Evolutionary conservation across 2,329 filamentous ascomycete genomes (phyloP), one percentile per base, ranked within the genome.

Genomic region (Chalara sp.): DNA sequence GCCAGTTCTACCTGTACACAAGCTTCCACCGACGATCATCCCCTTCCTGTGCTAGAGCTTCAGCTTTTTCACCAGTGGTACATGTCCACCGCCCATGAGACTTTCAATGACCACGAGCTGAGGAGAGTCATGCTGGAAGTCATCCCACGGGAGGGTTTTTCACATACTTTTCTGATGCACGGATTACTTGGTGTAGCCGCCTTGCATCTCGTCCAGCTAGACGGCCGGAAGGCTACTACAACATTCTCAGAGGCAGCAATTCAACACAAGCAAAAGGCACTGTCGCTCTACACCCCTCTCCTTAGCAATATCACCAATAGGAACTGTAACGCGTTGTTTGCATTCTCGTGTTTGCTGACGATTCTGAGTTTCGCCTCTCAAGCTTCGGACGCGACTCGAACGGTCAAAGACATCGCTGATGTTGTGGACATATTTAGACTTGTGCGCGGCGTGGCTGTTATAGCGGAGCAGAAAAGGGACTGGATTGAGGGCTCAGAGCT

Each of bases 401-500:
- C 33, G 28, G 46, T 12, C 37, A 43, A 48, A 29, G 10, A 7
- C 21, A 29, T 48, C 10, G 37, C 33, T 29, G 46, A 48, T 32
- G 39, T 48, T 28, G 46, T 48, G 46, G 46, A 43, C 37, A 48
- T 48, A 33, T 43, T 48, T 30, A 10, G 46, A 29, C 28, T 48
- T 7, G 32, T 43, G 12, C 46, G 46, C 6, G 46, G 46, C 28
- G 46, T 48, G 4, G 37, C 46, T n/a, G 46, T 29, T 11, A 42
- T 48, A 28, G 46, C 42, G 13, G 37, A n/a, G 32, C 35, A 41
- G 32, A 21, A 33, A 42, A 8, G 46, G 31, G 12, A 48, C 5
- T 48, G 46, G 46, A 48, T 48, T 48, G 46, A 48, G 46, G 32
- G 29, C 2, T 8, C 8, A 31, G 37, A 41, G 37, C 35, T 48